phyloP scores from a whole-genome alignment of 257 asterid genomes.

The Fraxinus cuspidata region DNA sequence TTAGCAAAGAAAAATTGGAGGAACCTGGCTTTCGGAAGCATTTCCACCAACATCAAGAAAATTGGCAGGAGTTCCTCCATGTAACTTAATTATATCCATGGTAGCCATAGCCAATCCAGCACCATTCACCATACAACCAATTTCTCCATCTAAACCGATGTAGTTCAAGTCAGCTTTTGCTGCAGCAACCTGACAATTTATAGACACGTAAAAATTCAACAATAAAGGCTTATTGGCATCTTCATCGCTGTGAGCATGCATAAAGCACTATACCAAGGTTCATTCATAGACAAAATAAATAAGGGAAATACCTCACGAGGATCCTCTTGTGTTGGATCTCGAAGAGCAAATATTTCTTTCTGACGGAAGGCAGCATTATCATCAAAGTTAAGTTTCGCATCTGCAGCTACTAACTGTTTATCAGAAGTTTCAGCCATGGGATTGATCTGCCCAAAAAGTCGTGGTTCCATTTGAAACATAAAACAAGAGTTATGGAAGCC shows the following conservation, averaged over 20 bases:
- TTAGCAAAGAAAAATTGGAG: slow-evolving; percentile 4
- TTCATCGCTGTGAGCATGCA: background rate
- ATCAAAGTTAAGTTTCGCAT: slow-evolving; percentile 95
- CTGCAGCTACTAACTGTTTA: slow-evolving; percentile 89
- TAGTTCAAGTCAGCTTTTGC: slow-evolving; percentile 96
- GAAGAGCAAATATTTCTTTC: slow-evolving; percentile 77
- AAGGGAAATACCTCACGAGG: slow-evolving; percentile 78
- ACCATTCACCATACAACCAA: slow-evolving; percentile 99
- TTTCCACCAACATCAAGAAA: slow-evolving; percentile 99
- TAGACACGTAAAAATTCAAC: background rate
- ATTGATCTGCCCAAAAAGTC: slow-evolving; percentile 63
- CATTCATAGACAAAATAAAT: background rate
- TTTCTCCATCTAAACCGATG: slow-evolving; percentile 98
- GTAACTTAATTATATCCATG: slow-evolving; percentile 94
- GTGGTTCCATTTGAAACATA: slow-evolving; percentile 17
- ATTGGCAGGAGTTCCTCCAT: slow-evolving; percentile 99
- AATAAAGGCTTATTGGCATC: slow-evolving; percentile 13
- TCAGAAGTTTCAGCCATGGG: slow-evolving; percentile 97
- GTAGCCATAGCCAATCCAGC: slow-evolving; percentile 99
- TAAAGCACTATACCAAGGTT: background rate
- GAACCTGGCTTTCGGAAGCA: slow-evolving; percentile 95
- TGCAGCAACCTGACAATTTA: slow-evolving; percentile 73
- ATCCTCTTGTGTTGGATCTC: slow-evolving; percentile 96
- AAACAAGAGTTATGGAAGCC: slow-evolving; percentile 16
- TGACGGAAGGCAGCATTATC: slow-evolving; percentile 97